Base-by-base conservation (phyloP, 2,329 filamentous ascomycete species). In the Cordyceps militaris region DNA sequence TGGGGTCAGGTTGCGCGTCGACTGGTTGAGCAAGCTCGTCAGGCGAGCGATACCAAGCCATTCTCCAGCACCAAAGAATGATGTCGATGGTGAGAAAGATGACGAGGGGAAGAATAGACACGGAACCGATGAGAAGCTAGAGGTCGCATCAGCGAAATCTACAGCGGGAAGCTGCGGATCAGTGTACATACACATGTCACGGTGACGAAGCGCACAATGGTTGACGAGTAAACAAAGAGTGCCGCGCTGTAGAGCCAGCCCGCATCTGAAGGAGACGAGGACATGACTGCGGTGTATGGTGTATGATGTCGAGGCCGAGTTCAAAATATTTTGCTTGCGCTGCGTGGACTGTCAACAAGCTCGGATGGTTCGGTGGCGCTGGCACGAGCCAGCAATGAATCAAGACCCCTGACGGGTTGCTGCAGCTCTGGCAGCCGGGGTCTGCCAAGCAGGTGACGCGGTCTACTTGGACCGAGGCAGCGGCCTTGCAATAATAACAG, bases 61-160 rank as follows among this genome's bases (percentile, higher is more conserved):
- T 70, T 62, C 80, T 74, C 74, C 77, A 83, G 42, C 79, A 61
- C 79, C 80, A 83, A 30, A 83, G 71, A 26, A 69, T 66, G 50
- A 83, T 65, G 64, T 84, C 81, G 62, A 81, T 75, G 30, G 74
- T 60, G 58, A 83, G 71, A 30, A 82, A 67, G n/a, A 73, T 66
- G 30, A 75, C 58, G 30, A 81, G 66, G 2, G 81, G 80, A 0
- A 78, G 59, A 43, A 76, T 70, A 44, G 80, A 74, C 10, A 76
- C 67, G 0, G 80, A 66, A 36, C 78, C 76, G 23, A 80, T 68
- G 3, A 69, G 38, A 19, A 55, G 23, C 57, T 59, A 13, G 3
- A 11, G 24, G 21, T 13, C 30, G 24, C 16, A 42, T 54, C 43
- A 54, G 53, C 24, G 9, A 26, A 16, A 23, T 32, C 43, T 23